phyloP scores from a whole-genome alignment of 306 rosid species.

The Cucurbita argyrosperma region DNA sequence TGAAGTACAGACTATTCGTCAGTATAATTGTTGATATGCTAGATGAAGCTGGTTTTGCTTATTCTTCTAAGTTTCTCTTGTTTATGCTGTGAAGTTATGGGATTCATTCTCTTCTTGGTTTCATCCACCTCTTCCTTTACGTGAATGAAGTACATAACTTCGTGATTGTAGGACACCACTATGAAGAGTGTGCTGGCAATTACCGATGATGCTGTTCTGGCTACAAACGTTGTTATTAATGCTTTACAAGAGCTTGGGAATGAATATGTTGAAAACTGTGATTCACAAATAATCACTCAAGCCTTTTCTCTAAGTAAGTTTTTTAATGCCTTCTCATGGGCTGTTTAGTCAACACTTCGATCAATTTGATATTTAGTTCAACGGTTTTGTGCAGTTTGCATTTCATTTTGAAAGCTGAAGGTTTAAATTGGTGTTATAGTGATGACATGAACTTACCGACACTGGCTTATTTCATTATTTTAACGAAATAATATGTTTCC shows the following conservation, averaged over 20 bases:
- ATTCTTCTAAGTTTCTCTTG: background rate
- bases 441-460: background rate
- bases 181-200: background rate
- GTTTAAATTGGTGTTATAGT: background rate
- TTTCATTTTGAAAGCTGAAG: background rate
- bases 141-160: background rate
- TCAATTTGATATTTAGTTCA: background rate
- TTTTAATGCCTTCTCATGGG: background rate
- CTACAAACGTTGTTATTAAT: background rate
- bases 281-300: constrained; percentile 7
- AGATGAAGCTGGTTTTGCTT: background rate
- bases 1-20: too few species aligned
- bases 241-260: constrained; percentile 2
- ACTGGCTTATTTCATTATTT: background rate
- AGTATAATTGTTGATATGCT: background rate
- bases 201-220: background rate
- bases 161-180: background rate
- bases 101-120: background rate
- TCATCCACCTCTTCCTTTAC: background rate
- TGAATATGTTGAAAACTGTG: background rate
- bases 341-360: background rate
- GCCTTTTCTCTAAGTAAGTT: constrained; percentile 3
- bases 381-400: background rate
- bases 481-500: background rate
- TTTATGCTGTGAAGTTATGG: background rate